phyloP scores from a whole-genome alignment of 2,329 filamentous ascomycete species.

The Chaetomium sp. region DNA sequence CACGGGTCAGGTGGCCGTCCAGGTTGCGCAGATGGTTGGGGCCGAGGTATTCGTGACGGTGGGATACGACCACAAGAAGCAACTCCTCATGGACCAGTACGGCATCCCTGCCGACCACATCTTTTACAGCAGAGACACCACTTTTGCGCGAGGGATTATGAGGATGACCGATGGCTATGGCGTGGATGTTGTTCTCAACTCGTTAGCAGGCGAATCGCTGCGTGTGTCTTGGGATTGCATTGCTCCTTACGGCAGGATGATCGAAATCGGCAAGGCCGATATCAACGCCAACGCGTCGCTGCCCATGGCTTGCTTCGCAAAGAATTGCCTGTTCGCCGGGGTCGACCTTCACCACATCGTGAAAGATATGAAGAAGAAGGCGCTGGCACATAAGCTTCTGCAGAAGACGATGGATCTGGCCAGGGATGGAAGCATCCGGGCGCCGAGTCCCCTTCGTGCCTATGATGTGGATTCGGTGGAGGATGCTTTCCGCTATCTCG shows the following conservation, averaged over 20 bases:
- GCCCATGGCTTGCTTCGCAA: constrained; percentile 21
- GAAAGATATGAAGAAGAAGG: no score
- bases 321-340: constrained; percentile 15
- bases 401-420: no score
- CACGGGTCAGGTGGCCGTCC: constrained; percentile 40
- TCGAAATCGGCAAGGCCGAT: constrained; percentile 25
- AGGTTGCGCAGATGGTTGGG: constrained; percentile 36
- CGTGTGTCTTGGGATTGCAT: constrained; percentile 48
- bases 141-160: constrained; percentile 40
- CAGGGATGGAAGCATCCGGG: no score
- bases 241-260: constrained; percentile 20
- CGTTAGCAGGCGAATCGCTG: constrained; percentile 45
- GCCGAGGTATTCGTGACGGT: constrained; percentile 44
- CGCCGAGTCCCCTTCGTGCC: no score
- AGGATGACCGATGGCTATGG: constrained; percentile 38
- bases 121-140: constrained; percentile 39
- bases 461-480: no score
- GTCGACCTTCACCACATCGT: constrained; percentile 3
- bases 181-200: constrained; percentile 46
- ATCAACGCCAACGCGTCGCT: constrained; percentile 9
- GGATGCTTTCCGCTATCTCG: no score
- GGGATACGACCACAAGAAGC: constrained; percentile 40
- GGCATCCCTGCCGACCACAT: constrained; percentile 41
- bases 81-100: constrained; percentile 37
- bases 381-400: no score